Conservation (phyloP, 345 rosid species). For the Corymbia maculata region DNA sequence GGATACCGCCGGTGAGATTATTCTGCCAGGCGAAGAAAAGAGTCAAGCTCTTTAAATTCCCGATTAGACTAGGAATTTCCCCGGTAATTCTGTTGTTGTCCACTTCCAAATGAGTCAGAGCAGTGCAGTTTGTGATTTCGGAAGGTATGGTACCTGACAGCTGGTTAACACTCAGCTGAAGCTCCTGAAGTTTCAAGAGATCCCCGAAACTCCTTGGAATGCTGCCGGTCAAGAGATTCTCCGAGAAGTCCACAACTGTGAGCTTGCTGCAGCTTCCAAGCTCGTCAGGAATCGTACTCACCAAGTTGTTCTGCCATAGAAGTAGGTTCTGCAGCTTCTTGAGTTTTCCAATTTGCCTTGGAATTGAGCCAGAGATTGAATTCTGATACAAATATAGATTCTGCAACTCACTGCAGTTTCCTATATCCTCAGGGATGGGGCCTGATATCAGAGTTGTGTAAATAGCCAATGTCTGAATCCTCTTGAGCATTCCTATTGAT, state of each 20-base stretch:
- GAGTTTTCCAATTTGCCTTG: constrained; percentile 53
- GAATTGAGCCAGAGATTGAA: constrained; percentile 76
- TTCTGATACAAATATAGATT: constrained; percentile 84
- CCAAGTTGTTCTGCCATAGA: constrained; percentile 89
- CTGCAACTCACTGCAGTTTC: constrained; percentile 75
- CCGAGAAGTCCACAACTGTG: constrained; percentile 61
- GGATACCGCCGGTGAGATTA: constrained; percentile 66
- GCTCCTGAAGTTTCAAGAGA: constrained; percentile 70
- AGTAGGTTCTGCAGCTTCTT: constrained; percentile 70
- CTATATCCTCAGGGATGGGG: constrained; percentile 71
- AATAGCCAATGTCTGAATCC: constrained; percentile 65
- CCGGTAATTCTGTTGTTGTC: constrained; percentile 77
- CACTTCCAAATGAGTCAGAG: constrained; percentile 61
- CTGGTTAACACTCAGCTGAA: constrained; percentile 87
- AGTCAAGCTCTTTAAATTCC: constrained; percentile 57
- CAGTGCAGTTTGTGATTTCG: constrained; percentile 59
- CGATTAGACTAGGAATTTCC: constrained; percentile 56
- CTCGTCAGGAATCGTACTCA: constrained; percentile 67
- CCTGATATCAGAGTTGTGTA: constrained; percentile 76
- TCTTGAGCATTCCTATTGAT: constrained; percentile 61
- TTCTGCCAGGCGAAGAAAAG: constrained; percentile 92
- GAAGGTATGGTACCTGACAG: constrained; percentile 66
- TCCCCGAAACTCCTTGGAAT: constrained; percentile 73
- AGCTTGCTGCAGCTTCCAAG: constrained; percentile 62
- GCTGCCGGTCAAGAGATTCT: constrained; percentile 66